Base-by-base conservation (phyloP, 2,329 filamentous ascomycete genomes). In the Chaetomium sp. region DNA sequence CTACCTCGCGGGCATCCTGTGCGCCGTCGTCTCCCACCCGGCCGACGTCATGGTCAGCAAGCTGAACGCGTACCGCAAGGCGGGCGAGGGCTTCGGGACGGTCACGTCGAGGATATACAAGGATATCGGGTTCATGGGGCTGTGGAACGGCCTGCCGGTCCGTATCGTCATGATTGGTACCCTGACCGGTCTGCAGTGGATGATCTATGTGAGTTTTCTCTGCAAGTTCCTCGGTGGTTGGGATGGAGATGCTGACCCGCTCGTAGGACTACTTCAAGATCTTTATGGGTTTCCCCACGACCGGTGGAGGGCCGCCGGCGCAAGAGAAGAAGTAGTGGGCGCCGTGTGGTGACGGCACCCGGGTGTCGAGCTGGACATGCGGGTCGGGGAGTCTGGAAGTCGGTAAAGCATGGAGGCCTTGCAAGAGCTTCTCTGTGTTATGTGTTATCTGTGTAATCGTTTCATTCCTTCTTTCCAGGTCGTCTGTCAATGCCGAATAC, bases 41-140 rank as follows among this genome's bases (percentile, higher is more conserved):
- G 89, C 90, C 58, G 90, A 93, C 76, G 92, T 96, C 73, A 94
- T 97, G 88, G 93, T 96, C 68, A 93, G 90, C 77, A 97, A 97
- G 82, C 82, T 97, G 71, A 97, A 97, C 74, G 88, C 91, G 35
- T 88, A 88, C 72, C 88, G 92, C 60, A 82, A 87, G 74, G 77
- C 89, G 2, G 91, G 92, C 33, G 93, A 97, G 80, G 86, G 85
- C 1, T 92, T 94, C 69, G 91, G 90, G 21, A 82, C 83, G 45
- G 92, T 90, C n/a, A 85, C 91, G 71, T 79, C 85, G 65, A 85
- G 92, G 53, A 95, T 97, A 72, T 96, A 96, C 80, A 86, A 84
- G 73, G 90, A 96, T 45, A 95, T 96, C 73, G 93, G 93, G 35
- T 96, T 97, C 77, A 72, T 72, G 19, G 93, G 93, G n/a, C 83